Evolutionary conservation across 495 filamentous ascomycete genomes (phyloP), one percentile per base, ranked within the genome.

Genomic region (Talaromyces thailandensis): DNA sequence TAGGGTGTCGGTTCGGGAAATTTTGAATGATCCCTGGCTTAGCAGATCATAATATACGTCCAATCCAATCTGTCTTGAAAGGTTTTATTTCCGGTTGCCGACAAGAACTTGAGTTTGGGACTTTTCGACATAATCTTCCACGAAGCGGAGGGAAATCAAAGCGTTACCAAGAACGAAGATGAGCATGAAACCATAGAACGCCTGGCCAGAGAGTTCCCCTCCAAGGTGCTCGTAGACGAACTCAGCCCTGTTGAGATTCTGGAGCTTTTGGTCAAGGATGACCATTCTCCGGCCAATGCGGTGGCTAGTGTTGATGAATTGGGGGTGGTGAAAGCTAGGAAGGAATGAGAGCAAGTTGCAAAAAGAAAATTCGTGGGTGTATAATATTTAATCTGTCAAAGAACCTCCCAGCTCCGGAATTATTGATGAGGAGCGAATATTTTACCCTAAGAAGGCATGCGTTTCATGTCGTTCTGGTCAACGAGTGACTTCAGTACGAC

Each of bases 181-280:
- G 37, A 43, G 37, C 37, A 43, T 43, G 37, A 43, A 9, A 43
- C 37, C n/a, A 43, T 43, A 43, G 37, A 43, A 43, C 37, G 37
- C 16, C 68, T 84, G 63, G 79, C 88, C 0, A 67, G 68, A 3
- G 67, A 82, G 50, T 93, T 95, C 69, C 82, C 88, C 0, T 66
- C 71, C 11, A 68, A 73, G 45, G 71, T 95, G 11, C 90, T 90
- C 0, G 76, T 75, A 21, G 76, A 78, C 26, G 82, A 82, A 63
- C 89, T 92, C 66, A 84, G 81, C 16, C 88, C 89, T 0, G 89
- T 89, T 16, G 89, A 92, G 76, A 84, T 93, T 40, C 89, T 92
- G 71, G 88, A 88, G 4, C 88, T 84, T 66, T 75, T 91, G 23
- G 73, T 92, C 55, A 85, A 83, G 69, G 75, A 91, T 66, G 90